Evolutionary conservation across 73 alveolate species (phyloP), one percentile per base, ranked within the genome.

Genomic region (Paramecium primaurelia): DNA sequence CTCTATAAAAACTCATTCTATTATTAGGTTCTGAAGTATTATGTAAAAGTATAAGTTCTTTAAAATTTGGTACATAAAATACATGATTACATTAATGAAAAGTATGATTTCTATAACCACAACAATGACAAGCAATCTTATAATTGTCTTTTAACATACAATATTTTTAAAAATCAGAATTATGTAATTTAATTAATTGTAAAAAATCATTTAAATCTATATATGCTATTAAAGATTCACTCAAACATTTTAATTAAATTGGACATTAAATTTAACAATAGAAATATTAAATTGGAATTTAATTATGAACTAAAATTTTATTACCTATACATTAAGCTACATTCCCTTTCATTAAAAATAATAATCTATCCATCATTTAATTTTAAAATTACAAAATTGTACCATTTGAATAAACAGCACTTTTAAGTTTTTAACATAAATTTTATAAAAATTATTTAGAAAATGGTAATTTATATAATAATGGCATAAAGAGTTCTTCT

Each of bases 61-160:
- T 80, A 45, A 40, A 42, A 80, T 80, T 80, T 32, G 91, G 91
- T 16, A 49, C 58, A 47, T 45, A 80, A 80, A 45, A 80, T 22
- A 80, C 91, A 44, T 45, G 58, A 40, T 49, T 80, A 44, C 91
- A 80, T 80, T 9, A 7, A 9, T 80, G 16, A 9, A 80, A 42
- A 2, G 91, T 22, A 26, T 80, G 91, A 40, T 36, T 36, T 49
- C 91, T 80, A 47, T 80, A 80, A 2, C 91, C 91, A 80, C 91
- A 80, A 22, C 71, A 44, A 40, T 40, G 51, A 80, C 91, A 80
- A 26, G 49, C 11, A 26, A 44, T 26, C 49, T 80, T 80, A 4
- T n/a, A 10, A 10, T 36, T 26, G 7, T 80, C 91, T 18, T 36
- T 22, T 25, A 80, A 9, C 91, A 80, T 80, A 20, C 91, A 80